Base-by-base conservation (phyloP, 257 asterid species). In the Leonotis leonurus region DNA sequence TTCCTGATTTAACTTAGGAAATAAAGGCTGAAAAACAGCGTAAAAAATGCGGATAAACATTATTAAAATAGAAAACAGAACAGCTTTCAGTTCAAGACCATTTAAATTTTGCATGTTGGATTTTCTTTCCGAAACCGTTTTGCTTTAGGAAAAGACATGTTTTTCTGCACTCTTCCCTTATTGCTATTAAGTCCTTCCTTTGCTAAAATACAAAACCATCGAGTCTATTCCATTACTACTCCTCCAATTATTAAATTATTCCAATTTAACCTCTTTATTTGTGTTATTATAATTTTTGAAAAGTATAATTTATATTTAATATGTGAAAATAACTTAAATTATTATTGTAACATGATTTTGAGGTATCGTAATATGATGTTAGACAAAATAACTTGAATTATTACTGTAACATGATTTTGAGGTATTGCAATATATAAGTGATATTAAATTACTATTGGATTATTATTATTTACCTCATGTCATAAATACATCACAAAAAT, bases 71-170 rank as follows among this genome's bases (percentile, higher is more conserved):
- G 10, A 48, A 1, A 14, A 40, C 1, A 33, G 6, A 0, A 27
- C 3, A 16, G 49, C 8, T 48, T 5, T 12, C 3, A 16, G 49
- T 13, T 48, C 3, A 11, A 21, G 5, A 24, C 40, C 17, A 52
- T 16, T 41, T 43, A 64, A n/a, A n/a, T n/a, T 16, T 41, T 40
- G 40, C 30, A 53, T 50, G 65, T 56, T 48, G 21, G 70, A 24
- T 8, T 43, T 66, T 24, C 27, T 44, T 44, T 22, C 29, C 21
- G 20, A 21, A 44, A 21, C 40, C 50, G 29, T 24, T 55, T 45
- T 5, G 57, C 64, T 43, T 56, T 44, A 30, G 7, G 24, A 43
- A 18, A 67, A 32, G 6, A 5, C 12, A 9, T 10, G 18, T 8
- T 21, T 17, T 30, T 44, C 13, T 3, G 25, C 14, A 30, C 5